Conservation (phyloP, 805 yeast genomes). For the Vanderwaltozyma verrucispora region DNA sequence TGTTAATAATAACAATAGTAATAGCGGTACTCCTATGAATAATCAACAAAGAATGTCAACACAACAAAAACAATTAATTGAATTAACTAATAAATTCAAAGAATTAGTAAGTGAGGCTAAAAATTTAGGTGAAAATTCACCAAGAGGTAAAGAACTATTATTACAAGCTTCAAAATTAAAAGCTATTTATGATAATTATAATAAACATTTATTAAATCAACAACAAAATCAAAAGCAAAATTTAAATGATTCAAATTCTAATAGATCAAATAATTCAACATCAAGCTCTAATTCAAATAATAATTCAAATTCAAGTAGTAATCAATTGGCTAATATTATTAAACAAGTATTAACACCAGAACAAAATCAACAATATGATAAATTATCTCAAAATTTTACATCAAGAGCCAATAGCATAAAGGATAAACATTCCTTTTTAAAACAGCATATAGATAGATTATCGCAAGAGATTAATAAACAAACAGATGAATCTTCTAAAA, state of each 20-base stretch:
- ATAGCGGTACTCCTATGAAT: not conserved
- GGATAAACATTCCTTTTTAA: slow-evolving; percentile 22
- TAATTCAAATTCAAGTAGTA: slow-evolving; percentile 4
- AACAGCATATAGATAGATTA: slow-evolving; percentile 24
- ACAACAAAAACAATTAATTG: slow-evolving; percentile 32
- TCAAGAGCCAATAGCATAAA: slow-evolving; percentile 22
- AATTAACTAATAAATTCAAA: slow-evolving; percentile 48
- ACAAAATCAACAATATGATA: slow-evolving; percentile 23
- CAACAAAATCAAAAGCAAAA: slow-evolving; percentile 6
- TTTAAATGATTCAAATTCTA: slow-evolving; percentile 1
- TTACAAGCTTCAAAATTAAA: slow-evolving; percentile 55
- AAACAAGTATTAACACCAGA: slow-evolving; percentile 24
- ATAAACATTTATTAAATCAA: slow-evolving; percentile 22
- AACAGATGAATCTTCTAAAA: slow-evolving; percentile 17
- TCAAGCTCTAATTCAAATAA: slow-evolving; percentile 7
- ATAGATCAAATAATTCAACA: slow-evolving; percentile 3
- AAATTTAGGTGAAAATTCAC: slow-evolving; percentile 45
- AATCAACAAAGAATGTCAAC: slow-evolving; percentile 1
- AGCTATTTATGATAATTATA: slow-evolving; percentile 46
- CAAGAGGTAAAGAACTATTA: slow-evolving; percentile 52
- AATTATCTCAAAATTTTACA: slow-evolving; percentile 20
- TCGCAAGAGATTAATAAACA: slow-evolving; percentile 22
- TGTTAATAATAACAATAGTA: not conserved
- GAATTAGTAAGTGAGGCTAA: slow-evolving; percentile 53
- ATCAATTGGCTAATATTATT: slow-evolving; percentile 15